Base-by-base conservation (phyloP, 2,329 filamentous ascomycete species). In the Xylariaceae sp. region DNA sequence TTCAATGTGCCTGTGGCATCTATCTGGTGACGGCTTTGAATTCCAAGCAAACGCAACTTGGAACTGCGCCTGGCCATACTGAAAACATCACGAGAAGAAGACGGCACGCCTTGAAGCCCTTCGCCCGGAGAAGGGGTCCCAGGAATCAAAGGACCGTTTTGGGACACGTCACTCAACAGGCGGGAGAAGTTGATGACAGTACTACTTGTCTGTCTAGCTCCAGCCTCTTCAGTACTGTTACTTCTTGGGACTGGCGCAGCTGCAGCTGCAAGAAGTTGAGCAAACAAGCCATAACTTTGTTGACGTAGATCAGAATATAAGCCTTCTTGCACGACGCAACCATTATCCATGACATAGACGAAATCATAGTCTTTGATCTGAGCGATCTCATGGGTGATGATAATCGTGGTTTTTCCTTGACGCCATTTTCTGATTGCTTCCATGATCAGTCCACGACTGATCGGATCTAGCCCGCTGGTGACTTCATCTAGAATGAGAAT, bases 311-410 rank as follows among this genome's bases (percentile, higher is more conserved):
- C 77, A 39, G 76, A 76, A 21, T 84, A 82, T 58, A 84, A 83
- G 0, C 92, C 94, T 64, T 89, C 79, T 65, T 92, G 85, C 0
- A 89, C 82, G 0, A 96, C 77, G 0, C 70, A 71, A 0, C 90
- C 89, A 9, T 86, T 75, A 28, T 94, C 88, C 70, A 98, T 77
- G 9, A 96, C 82, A 64, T 93, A 96, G 0, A 96, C 82, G 60
- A 88, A 93, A 61, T 98, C 92, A 0, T 86, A 72, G 0, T 85
- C 76, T 4, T 76, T 72, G 8, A 98, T 94, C 63, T 94, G 89
- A 0, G 85, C 82, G 28, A 95, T 83, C 62, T 98, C 92, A 68
- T 98, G 94, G 0, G 95, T 97, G 66, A 98, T 94, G 63, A 98
- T 86, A 48, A 98, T 90, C 0, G 94, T 98, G 0, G 93, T 97